phyloP scores from a whole-genome alignment of 2,329 filamentous ascomycete genomes.

The Exophiala bonariae region DNA sequence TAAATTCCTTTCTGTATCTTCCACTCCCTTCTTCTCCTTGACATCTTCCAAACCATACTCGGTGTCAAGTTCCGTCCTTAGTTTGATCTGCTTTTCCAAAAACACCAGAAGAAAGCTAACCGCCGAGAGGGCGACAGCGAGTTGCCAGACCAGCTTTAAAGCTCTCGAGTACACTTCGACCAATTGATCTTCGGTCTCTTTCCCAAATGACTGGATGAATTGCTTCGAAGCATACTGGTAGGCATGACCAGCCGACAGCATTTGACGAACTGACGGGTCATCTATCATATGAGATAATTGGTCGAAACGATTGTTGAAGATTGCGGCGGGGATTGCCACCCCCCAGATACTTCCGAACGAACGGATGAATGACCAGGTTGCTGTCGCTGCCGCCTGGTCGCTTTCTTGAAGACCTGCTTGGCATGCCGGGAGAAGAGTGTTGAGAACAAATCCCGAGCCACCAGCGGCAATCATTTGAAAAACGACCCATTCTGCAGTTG shows the following conservation, averaged over 20 bases:
- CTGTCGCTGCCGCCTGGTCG: constrained; percentile 26
- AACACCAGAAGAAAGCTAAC: constrained; percentile 19
- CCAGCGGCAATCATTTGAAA: constrained; percentile 28
- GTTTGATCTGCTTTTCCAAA: constrained; percentile 17
- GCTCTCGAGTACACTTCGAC: constrained; percentile 13
- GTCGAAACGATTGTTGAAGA: constrained; percentile 32
- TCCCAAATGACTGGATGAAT: constrained; percentile 14
- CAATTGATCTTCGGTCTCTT: constrained; percentile 6
- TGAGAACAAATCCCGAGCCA: constrained; percentile 24
- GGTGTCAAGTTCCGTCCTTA: constrained; percentile 22
- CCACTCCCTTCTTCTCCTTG: constrained; percentile 1
- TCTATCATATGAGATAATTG: background rate
- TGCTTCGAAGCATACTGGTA: constrained; percentile 24
- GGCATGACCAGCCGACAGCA: constrained; percentile 13
- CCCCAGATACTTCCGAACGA: constrained; percentile 33
- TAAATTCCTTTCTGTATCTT: no score
- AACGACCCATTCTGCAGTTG: constrained; percentile 24
- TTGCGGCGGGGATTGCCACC: constrained; percentile 27
- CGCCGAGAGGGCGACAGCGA: constrained; percentile 20
- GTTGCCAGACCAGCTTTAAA: constrained; percentile 21
- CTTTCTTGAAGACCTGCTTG: constrained; percentile 27
- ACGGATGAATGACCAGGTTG: constrained; percentile 29
- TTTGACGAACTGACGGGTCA: constrained; percentile 12
- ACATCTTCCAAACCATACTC: constrained; percentile 11
- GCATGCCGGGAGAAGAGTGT: constrained; percentile 25